Percentiles rank a stretch among this genome's conserved stretches.
Conservation (phyloP, 139 green algal genomes). For the Eudorina sp. region DNA sequence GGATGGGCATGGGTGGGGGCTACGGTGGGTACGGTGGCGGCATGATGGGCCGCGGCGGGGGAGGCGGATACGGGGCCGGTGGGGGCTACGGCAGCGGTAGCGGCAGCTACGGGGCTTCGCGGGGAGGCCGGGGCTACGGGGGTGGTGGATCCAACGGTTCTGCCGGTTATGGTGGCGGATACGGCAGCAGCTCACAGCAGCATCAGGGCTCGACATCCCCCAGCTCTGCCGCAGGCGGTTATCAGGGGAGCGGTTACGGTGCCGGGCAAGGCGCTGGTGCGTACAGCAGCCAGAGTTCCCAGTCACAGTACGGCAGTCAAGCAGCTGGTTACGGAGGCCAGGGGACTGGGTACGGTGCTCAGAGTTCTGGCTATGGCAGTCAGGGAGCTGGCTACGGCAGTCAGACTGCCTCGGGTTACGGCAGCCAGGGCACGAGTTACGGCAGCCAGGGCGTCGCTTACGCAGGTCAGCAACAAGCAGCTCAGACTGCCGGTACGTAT, state of each 20-base stretch:
- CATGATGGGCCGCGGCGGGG: constrained; percentile 13
- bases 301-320: background rate
- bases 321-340: constrained; percentile 14
- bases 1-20: background rate
- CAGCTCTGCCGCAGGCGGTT: background rate
- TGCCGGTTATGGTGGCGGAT: constrained; percentile 8
- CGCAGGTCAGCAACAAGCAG: constrained; percentile 3
- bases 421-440: constrained; percentile 26
- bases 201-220: background rate
- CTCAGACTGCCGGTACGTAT: background rate
- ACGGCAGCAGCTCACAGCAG: background rate
- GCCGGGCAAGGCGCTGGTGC: background rate
- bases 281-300: background rate
- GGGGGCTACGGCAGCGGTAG: constrained; percentile 23
- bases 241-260: background rate
- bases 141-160: background rate
- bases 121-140: background rate
- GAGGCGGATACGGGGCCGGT: background rate
- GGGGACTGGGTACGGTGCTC: background rate
- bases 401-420: constrained; percentile 31
- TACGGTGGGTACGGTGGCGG: constrained; percentile 24
- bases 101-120: no score
- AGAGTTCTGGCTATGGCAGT: background rate
- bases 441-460: constrained; percentile 31
- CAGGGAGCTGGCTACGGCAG: constrained; percentile 10